These are phyloP conservation scores for Microglena sp. DNA, from an alignment of 139 green algal species.

Conservation along the genomic window DNA sequence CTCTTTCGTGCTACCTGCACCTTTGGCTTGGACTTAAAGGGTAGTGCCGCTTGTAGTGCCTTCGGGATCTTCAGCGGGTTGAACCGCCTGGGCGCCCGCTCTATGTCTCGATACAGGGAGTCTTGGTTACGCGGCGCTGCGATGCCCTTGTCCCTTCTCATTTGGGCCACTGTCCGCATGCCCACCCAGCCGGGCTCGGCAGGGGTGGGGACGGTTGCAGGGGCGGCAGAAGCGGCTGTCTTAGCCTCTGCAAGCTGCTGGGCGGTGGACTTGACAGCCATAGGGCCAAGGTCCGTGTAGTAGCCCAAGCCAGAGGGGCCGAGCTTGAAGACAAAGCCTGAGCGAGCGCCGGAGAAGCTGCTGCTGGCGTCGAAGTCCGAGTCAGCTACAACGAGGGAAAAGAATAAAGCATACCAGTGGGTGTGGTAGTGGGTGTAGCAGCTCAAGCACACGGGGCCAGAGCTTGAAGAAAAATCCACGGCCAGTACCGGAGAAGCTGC, in stretches of 20 bases:
- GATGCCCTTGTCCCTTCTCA: conserved; percentile 64
- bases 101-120: conserved; percentile 79
- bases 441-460: conserved; percentile 50
- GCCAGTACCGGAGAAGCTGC: conserved; percentile 41
- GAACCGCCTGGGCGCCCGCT: conserved; percentile 73
- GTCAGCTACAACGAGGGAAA: background rate
- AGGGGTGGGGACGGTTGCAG: background rate
- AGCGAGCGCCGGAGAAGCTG: conserved; percentile 41
- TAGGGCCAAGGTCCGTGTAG: conserved; percentile 53
- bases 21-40: conserved; percentile 95
- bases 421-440: conserved; percentile 85
- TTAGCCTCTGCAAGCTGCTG: background rate
- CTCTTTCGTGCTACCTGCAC: conserved; percentile 45
- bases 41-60: conserved; percentile 71
- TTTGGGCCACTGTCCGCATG: conserved; percentile 80
- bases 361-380: conserved; percentile 31
- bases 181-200: conserved; percentile 55
- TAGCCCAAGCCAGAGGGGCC: conserved; percentile 65
- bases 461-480: conserved; percentile 63
- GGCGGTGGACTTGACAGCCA: conserved; percentile 7
- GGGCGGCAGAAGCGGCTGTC: background rate
- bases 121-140: conserved; percentile 75
- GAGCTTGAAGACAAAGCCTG: conserved; percentile 63
- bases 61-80: conserved; percentile 86
- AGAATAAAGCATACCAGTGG: background rate